Percentiles rank a stretch among this genome's conserved stretches.
phyloP scores from a whole-genome alignment of 441 rosid species.

The Manihot esculenta region DNA sequence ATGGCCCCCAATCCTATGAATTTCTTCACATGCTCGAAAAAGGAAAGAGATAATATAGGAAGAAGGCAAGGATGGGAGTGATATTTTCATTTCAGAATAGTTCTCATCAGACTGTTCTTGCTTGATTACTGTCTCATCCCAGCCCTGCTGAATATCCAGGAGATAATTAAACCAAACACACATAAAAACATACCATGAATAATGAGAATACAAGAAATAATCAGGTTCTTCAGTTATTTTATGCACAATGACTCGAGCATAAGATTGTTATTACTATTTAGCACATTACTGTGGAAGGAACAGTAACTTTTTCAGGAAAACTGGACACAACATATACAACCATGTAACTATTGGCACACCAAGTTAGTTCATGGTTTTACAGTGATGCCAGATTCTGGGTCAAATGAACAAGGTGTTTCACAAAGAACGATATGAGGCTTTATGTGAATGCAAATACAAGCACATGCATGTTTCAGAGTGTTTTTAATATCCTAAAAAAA shows the following conservation, averaged over 20 bases:
- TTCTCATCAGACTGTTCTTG: constrained; percentile 72
- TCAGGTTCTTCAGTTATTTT: not conserved
- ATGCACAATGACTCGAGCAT: not conserved
- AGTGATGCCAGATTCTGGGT: not conserved
- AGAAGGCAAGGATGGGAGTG: constrained; percentile 95
- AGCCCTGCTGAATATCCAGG: constrained; percentile 62
- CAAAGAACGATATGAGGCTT: no score
- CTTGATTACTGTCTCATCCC: constrained; percentile 95
- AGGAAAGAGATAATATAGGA: constrained; percentile 81
- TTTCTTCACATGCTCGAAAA: constrained; percentile 94
- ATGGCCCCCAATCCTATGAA: constrained; percentile 97
- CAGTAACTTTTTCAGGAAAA: no score
- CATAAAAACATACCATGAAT: not conserved
- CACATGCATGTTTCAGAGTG: not conserved
- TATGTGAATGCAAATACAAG: not conserved
- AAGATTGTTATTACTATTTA: not conserved
- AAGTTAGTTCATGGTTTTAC: not conserved
- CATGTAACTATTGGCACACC: not conserved
- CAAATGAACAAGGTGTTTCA: not conserved
- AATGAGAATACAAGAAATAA: not conserved
- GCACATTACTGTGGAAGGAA: not conserved
- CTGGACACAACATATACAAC: not conserved
- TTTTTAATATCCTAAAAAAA: not conserved
- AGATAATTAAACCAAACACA: constrained; percentile 26
- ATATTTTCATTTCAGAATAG: constrained; percentile 82